These are phyloP conservation scores for Favolaschia claudopus DNA, from an alignment of 768 basidiomycete genomes.

Conservation along the genomic window DNA sequence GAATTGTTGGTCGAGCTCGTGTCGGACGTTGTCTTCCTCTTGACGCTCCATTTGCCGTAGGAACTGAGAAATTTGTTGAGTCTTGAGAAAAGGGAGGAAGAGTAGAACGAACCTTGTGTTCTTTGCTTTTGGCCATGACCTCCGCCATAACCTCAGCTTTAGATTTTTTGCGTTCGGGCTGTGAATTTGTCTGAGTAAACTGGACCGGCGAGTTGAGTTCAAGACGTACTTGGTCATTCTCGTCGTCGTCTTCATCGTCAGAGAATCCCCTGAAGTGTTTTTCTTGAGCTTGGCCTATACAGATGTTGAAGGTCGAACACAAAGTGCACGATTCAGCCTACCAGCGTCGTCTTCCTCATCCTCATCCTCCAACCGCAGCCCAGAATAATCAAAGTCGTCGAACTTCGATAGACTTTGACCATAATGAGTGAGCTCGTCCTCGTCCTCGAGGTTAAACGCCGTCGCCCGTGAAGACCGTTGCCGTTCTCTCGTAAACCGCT, in stretches of 20 bases:
- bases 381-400: constrained; percentile 83
- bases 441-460: constrained; percentile 91
- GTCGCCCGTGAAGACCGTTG: constrained; percentile 79
- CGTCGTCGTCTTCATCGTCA: constrained; percentile 67
- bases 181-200: constrained; percentile 6
- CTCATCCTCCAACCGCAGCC: constrained; percentile 64
- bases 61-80: constrained; percentile 54
- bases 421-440: constrained; percentile 91
- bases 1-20: constrained; percentile 89
- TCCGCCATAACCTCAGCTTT: constrained; percentile 98
- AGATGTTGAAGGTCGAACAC: neutral
- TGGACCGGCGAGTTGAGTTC: no score
- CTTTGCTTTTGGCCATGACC: constrained; percentile 96
- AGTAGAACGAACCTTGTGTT: constrained; percentile 75
- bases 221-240: constrained; percentile 51
- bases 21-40: constrained; percentile 83
- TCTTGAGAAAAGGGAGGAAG: neutral
- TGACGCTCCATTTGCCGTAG: constrained; percentile 89
- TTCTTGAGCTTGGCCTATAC: constrained; percentile 71
- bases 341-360: constrained; percentile 62
- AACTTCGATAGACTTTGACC: constrained; percentile 86
- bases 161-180: constrained; percentile 87
- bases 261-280: constrained; percentile 90
- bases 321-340: constrained; percentile 10
- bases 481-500: constrained; percentile 92